These are phyloP conservation scores for Sequoiadendron giganteum DNA, from an alignment of 75 land plant genomes.

Conservation along the genomic window DNA sequence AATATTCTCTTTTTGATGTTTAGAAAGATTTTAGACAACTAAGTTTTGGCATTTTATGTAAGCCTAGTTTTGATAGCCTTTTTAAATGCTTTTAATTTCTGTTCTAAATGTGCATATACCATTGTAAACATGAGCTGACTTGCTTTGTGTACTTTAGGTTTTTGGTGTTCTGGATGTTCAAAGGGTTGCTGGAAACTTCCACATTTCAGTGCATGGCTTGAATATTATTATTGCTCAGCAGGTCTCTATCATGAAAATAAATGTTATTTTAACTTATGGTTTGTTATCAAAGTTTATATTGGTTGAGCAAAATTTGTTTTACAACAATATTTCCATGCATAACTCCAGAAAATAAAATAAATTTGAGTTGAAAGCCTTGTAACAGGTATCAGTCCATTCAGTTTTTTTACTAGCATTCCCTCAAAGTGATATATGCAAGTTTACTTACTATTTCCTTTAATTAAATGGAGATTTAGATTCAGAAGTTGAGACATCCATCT, in stretches of 20 bases:
- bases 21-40: neutral
- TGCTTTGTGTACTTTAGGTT: conserved; percentile 39
- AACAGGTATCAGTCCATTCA: neutral
- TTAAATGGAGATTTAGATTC: neutral
- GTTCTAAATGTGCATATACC: conserved; percentile 6
- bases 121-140: neutral
- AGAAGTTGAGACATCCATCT: neutral
- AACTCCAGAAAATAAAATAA: neutral
- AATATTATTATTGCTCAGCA: conserved; percentile 88
- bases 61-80: neutral
- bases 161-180: conserved; percentile 96
- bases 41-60: neutral
- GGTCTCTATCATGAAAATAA: conserved; percentile 31
- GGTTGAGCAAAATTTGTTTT: neutral
- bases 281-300: neutral
- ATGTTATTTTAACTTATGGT: neutral
- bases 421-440: neutral
- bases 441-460: neutral
- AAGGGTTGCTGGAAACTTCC: conserved; percentile 99
- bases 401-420: neutral
- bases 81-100: neutral
- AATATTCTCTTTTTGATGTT: conserved; percentile 3
- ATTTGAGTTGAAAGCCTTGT: neutral
- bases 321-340: neutral
- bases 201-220: conserved; percentile 95